Evolutionary conservation across 768 basidiomycete genomes (phyloP).

Genomic region (Psilocybe azurescens): DNA sequence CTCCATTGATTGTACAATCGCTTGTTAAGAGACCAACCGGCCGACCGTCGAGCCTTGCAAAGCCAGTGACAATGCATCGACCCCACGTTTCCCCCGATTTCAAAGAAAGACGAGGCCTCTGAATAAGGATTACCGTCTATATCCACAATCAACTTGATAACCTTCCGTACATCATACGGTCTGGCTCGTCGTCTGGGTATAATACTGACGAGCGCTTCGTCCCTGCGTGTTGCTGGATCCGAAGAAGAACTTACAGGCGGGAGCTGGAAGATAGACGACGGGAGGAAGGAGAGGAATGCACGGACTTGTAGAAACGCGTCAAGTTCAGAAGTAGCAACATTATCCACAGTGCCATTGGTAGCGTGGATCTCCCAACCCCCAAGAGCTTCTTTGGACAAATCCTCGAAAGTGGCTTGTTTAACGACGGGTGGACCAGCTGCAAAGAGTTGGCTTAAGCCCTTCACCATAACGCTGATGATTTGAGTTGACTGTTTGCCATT

Average conservation of each 20-base stretch:
- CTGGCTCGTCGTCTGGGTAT: constrained; percentile 41
- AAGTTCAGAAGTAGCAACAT: constrained; percentile 38
- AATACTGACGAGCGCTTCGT: constrained; percentile 39
- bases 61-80: constrained; percentile 41
- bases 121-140: constrained; percentile 21
- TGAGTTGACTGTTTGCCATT: not conserved
- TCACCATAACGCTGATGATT: constrained; percentile 41
- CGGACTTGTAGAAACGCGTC: constrained; percentile 43
- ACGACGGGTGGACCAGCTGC: constrained; percentile 42
- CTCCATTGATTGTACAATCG: constrained; percentile 44
- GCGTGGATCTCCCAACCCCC: constrained; percentile 44
- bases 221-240: constrained; percentile 34
- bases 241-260: constrained; percentile 31
- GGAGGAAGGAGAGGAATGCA: constrained; percentile 42
- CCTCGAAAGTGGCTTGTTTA: constrained; percentile 41
- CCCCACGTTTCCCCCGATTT: constrained; percentile 44
- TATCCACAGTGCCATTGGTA: constrained; percentile 42
- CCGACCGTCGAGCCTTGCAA: constrained; percentile 40
- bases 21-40: constrained; percentile 43
- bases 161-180: constrained; percentile 40
- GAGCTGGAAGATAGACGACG: constrained; percentile 42
- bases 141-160: constrained; percentile 41
- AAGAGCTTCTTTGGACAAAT: constrained; percentile 38
- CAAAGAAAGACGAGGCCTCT: constrained; percentile 35
- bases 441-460: constrained; percentile 41